Evolutionary conservation across 306 rosid genomes (phyloP).

Genomic region (Cajanus cajan): DNA sequence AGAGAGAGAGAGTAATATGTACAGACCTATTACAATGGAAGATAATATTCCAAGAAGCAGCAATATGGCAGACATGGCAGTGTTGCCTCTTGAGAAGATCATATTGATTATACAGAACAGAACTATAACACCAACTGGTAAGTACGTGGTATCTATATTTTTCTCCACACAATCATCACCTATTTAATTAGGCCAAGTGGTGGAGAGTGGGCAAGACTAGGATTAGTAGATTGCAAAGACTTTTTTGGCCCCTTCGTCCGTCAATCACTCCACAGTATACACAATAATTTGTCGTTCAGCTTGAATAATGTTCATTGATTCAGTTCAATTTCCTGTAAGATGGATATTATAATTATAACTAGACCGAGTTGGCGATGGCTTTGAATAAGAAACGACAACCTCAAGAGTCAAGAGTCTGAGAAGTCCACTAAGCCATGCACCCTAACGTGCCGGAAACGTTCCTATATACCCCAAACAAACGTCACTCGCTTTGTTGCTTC

Average conservation of each 20-base stretch:
- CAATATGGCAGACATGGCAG: constrained; percentile 21
- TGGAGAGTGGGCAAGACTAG: not conserved
- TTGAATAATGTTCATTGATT: not conserved
- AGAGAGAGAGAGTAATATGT: not conserved
- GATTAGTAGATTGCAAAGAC: not conserved
- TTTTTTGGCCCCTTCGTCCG: constrained; percentile 18
- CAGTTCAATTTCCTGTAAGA: not conserved
- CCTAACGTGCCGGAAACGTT: not conserved
- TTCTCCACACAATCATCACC: not conserved
- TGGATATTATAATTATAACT: not conserved
- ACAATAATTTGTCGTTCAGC: not conserved
- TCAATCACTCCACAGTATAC: constrained; percentile 29
- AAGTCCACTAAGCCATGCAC: constrained; percentile 6
- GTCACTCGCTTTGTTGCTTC: not conserved
- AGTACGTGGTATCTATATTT: not conserved
- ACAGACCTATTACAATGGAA: constrained; percentile 12
- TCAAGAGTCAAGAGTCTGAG: not conserved
- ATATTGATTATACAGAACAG: not conserved
- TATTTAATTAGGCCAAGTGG: constrained; percentile 14
- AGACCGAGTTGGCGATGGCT: not conserved
- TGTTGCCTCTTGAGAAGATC: not conserved
- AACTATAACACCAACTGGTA: not conserved
- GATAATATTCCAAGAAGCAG: constrained; percentile 27
- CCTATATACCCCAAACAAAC: not conserved
- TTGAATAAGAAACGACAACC: not conserved